phyloP scores from a whole-genome alignment of 1,284 basidiomycete species.

The Tremellales sp. region DNA sequence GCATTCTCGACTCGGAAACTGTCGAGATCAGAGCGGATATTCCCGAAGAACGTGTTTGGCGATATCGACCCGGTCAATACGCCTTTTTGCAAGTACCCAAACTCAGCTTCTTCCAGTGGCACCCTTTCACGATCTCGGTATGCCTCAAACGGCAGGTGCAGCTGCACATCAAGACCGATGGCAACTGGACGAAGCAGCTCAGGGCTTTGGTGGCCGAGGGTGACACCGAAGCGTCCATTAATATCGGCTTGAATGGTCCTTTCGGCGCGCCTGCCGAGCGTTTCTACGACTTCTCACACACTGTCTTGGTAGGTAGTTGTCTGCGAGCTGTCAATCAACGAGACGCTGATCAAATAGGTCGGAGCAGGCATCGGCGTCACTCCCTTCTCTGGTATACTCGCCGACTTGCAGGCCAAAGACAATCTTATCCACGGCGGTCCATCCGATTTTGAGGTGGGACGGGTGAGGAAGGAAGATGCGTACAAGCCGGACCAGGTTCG shows the following conservation, averaged over 20 bases:
- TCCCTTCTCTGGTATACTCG: slow-evolving; percentile 30
- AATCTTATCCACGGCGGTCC: slow-evolving; percentile 21
- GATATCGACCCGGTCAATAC: slow-evolving; percentile 26
- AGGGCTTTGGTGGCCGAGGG: slow-evolving; percentile 12
- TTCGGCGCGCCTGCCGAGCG: slow-evolving; percentile 32
- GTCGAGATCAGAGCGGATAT: slow-evolving; percentile 21
- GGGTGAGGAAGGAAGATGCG: neutral
- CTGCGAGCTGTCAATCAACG: neutral
- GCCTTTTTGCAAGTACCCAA: slow-evolving; percentile 26
- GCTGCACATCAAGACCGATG: slow-evolving; percentile 32
- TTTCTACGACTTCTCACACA: slow-evolving; percentile 32
- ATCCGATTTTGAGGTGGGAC: neutral
- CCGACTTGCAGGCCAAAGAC: slow-evolving; percentile 23
- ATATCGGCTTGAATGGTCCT: slow-evolving; percentile 27
- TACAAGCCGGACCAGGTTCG: neutral
- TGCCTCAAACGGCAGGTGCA: slow-evolving; percentile 18
- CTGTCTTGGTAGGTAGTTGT: slow-evolving; percentile 17
- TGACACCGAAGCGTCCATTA: slow-evolving; percentile 6
- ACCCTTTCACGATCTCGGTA: slow-evolving; percentile 29
- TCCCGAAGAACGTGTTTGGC: slow-evolving; percentile 13
- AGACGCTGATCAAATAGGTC: neutral
- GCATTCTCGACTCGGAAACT: slow-evolving; percentile 24
- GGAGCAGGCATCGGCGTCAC: slow-evolving; percentile 31
- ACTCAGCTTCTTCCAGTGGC: slow-evolving; percentile 23
- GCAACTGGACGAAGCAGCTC: slow-evolving; percentile 25